These are phyloP conservation scores for Cladophialophora psammophila DNA, from an alignment of 2,329 filamentous ascomycete species.

Conservation along the genomic window DNA sequence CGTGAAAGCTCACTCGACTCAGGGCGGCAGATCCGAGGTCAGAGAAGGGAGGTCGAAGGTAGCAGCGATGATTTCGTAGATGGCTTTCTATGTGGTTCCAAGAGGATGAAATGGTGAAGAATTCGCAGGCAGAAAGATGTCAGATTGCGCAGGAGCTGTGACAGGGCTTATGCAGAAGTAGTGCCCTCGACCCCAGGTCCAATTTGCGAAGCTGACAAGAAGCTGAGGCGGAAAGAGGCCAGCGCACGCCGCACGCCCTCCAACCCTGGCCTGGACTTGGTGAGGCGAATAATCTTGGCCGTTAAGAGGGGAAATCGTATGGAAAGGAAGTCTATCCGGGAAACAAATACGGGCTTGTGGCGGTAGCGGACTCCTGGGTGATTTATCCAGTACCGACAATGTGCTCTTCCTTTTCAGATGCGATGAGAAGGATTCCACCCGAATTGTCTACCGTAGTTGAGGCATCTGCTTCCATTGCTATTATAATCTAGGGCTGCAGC, in stretches of 20 bases:
- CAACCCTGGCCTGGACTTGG: not conserved
- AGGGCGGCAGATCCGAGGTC: not conserved
- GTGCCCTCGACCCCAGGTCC: conserved; percentile 9
- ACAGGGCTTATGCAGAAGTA: conserved; percentile 16
- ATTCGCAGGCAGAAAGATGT: conserved; percentile 21
- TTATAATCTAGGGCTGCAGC: conserved; percentile 16
- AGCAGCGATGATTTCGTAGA: not conserved
- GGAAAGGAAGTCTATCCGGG: not conserved
- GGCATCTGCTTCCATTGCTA: not conserved
- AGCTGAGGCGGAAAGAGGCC: conserved; percentile 14
- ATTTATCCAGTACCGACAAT: too few relatives aligned
- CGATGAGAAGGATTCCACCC: not conserved
- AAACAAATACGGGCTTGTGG: not conserved
- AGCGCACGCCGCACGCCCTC: not conserved
- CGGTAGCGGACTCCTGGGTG: not conserved
- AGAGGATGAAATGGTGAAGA: not conserved
- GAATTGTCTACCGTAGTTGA: not conserved
- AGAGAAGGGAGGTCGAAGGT: not conserved
- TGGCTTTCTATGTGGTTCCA: not conserved
- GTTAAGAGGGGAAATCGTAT: not conserved
- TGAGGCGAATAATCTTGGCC: conserved; percentile 6
- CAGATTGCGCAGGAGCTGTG: conserved; percentile 22
- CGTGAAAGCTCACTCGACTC: not conserved
- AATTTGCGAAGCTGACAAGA: conserved; percentile 27
- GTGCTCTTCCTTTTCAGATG: not conserved